Percentiles rank a stretch among this genome's conserved stretches.
Conservation (phyloP, 1,139 yeast genomes). For the Kodamaea alishanica region DNA sequence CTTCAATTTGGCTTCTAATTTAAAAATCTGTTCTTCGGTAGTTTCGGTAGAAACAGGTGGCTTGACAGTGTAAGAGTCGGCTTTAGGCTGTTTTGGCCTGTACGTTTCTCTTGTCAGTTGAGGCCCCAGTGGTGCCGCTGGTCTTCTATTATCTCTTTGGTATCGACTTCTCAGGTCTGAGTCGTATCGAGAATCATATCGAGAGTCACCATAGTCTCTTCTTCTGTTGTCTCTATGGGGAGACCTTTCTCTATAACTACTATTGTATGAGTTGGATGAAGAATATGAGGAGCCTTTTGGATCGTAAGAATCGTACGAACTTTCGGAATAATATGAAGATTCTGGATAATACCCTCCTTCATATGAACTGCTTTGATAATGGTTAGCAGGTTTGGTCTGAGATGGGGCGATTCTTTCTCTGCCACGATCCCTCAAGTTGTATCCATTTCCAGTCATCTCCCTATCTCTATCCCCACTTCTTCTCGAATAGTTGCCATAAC, state of each 20-base stretch:
- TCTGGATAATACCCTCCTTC: too few species aligned
- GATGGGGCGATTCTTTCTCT: conserved; percentile 9
- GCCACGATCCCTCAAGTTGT: conserved; percentile 12
- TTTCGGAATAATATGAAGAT: too few species aligned
- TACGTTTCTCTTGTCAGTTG: too few species aligned
- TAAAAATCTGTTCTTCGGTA: conserved; percentile 19
- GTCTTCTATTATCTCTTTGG: conserved; percentile 1
- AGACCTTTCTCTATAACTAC: conserved; percentile 5
- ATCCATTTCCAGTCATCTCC: conserved; percentile 3
- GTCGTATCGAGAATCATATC: too few species aligned
- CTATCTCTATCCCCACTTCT: conserved; percentile 6
- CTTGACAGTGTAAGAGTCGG: neutral
- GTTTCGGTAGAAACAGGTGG: conserved; percentile 1
- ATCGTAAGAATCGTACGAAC: too few species aligned
- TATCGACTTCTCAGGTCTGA: neutral
- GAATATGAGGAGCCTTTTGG: too few species aligned
- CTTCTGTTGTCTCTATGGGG: conserved; percentile 2
- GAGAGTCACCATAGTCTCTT: conserved; percentile 1
- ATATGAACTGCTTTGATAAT: too few species aligned
- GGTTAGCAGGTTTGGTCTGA: neutral
- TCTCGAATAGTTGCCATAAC: conserved; percentile 4
- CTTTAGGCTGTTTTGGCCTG: neutral
- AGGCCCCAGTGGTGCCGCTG: too few species aligned
- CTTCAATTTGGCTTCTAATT: conserved; percentile 21
- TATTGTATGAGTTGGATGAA: too few species aligned